These are phyloP conservation scores for Penicillium capsulatum DNA, from an alignment of 2,329 filamentous ascomycete genomes.

Conservation along the genomic window DNA sequence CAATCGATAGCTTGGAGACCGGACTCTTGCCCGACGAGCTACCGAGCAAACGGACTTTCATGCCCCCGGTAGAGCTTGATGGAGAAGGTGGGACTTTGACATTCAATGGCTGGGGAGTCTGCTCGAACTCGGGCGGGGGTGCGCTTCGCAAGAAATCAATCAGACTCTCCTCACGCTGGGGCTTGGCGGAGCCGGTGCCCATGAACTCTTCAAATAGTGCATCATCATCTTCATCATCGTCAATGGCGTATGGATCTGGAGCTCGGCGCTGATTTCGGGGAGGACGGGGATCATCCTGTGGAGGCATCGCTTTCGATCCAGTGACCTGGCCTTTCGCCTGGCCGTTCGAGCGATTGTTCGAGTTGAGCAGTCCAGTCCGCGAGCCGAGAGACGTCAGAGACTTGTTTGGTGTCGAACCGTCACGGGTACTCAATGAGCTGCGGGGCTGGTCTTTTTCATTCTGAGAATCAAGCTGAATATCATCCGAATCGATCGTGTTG, in stretches of 20 bases:
- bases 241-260: constrained; percentile 90
- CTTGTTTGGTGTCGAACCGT: constrained; percentile 49
- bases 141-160: constrained; percentile 48
- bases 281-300: constrained; percentile 50
- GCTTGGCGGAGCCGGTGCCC: constrained; percentile 30
- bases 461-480: constrained; percentile 45
- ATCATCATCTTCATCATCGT: constrained; percentile 67
- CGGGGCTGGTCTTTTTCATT: constrained; percentile 28
- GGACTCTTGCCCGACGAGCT: constrained; percentile 28
- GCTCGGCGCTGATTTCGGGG: constrained; percentile 71
- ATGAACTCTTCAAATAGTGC: constrained; percentile 46
- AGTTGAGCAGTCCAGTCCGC: constrained; percentile 62
- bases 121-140: constrained; percentile 38
- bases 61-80: constrained; percentile 18
- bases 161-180: constrained; percentile 42
- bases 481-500: constrained; percentile 80
- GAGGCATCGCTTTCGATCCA: constrained; percentile 10
- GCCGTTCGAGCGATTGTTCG: constrained; percentile 30
- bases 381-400: constrained; percentile 65
- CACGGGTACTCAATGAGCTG: constrained; percentile 42
- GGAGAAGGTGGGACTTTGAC: constrained; percentile 14
- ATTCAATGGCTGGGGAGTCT: constrained; percentile 29
- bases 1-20: constrained; percentile 30
- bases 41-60: constrained; percentile 37
- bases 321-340: constrained; percentile 18